A percentile compares a stretch with the other conserved stretches of the same genome.
Evolutionary conservation across 2,329 filamentous ascomycete genomes (phyloP).

Genomic region (Calonectria crousiana): DNA sequence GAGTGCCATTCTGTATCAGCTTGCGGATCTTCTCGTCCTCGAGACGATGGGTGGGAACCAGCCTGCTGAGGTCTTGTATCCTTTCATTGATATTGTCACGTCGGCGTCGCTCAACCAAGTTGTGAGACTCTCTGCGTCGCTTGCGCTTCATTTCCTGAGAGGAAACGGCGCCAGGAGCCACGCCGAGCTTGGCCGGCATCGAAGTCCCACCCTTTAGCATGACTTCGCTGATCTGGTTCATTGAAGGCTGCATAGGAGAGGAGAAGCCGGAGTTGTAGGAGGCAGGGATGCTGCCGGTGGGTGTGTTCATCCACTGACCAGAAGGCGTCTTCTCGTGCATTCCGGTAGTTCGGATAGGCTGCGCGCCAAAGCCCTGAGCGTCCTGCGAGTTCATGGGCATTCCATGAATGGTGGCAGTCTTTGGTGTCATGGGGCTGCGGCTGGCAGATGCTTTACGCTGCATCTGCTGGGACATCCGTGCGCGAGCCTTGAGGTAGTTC

Average conservation of each 20-base stretch:
- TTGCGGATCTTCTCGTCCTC: constrained; percentile 98
- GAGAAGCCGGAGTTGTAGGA: constrained; percentile 91
- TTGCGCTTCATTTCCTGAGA: constrained; percentile 95
- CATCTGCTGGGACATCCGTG: constrained; percentile 72
- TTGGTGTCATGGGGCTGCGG: constrained; percentile 86
- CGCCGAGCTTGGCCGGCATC: constrained; percentile 86
- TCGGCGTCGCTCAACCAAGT: constrained; percentile 92
- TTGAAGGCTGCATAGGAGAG: constrained; percentile 78
- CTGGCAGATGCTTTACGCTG: constrained; percentile 80
- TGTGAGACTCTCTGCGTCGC: constrained; percentile 92
- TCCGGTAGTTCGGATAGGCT: constrained; percentile 80
- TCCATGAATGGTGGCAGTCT: constrained; percentile 81
- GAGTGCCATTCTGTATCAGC: constrained; percentile 91
- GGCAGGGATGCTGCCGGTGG: constrained; percentile 81
- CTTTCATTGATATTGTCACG: constrained; percentile 99
- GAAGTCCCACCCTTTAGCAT: constrained; percentile 90
- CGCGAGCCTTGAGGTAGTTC: constrained; percentile 71
- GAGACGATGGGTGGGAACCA: constrained; percentile 91
- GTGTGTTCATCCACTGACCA: constrained; percentile 91
- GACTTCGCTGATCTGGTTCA: constrained; percentile 88
- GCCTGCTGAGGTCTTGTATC: constrained; percentile 94
- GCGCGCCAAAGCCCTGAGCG: constrained; percentile 78
- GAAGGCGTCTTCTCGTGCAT: constrained; percentile 85
- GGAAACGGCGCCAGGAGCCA: constrained; percentile 68
- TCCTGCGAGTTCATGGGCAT: constrained; percentile 78